phyloP scores from a whole-genome alignment of 2,329 filamentous ascomycete genomes.

The Fusarium acutatum region DNA sequence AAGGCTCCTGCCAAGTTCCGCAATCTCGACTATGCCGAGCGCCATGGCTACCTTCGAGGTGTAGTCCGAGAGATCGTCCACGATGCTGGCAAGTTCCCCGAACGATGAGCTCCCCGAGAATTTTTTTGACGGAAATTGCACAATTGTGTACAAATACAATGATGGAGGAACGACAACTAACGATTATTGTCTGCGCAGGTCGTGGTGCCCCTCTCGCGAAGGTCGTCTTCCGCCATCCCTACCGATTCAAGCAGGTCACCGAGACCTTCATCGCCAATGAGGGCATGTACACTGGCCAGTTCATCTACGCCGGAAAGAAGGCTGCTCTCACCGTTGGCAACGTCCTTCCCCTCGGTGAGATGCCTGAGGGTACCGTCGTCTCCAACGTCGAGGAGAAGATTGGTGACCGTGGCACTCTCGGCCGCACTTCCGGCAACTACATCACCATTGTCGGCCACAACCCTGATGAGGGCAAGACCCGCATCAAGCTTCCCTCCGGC shows the following conservation, averaged over 20 bases:
- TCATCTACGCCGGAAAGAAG: conserved; percentile 99
- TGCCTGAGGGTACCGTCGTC: conserved; percentile 99
- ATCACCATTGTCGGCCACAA: conserved; percentile 98
- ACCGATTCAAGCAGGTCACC: conserved; percentile 96
- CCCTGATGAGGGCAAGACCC: conserved; percentile 98
- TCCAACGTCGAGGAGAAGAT: conserved; percentile 99
- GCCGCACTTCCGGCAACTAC: conserved; percentile 99
- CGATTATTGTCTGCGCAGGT: conserved; percentile 46
- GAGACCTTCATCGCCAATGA: conserved; percentile 99
- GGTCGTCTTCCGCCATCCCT: conserved; percentile 96
- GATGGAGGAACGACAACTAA: conserved; percentile 37
- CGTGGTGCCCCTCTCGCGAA: conserved; percentile 97
- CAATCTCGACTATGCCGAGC: conserved; percentile 94
- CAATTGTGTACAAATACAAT: background rate
- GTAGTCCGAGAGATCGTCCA: conserved; percentile 99
- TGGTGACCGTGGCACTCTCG: conserved; percentile 95
- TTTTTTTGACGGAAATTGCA: conserved; percentile 22
- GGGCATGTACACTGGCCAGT: conserved; percentile 99
- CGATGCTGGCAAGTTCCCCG: conserved; percentile 75
- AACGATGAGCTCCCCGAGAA: conserved; percentile 26
- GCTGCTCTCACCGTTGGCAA: conserved; percentile 96
- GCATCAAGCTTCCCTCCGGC: conserved; percentile 98
- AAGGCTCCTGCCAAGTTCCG: conserved; percentile 89
- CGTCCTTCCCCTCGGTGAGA: conserved; percentile 90
- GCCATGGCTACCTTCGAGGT: conserved; percentile 97